A percentile compares a stretch with the other conserved stretches of the same genome.
Evolutionary conservation across 2,329 filamentous ascomycete genomes (phyloP).

Genomic region (Aureobasidium musti): DNA sequence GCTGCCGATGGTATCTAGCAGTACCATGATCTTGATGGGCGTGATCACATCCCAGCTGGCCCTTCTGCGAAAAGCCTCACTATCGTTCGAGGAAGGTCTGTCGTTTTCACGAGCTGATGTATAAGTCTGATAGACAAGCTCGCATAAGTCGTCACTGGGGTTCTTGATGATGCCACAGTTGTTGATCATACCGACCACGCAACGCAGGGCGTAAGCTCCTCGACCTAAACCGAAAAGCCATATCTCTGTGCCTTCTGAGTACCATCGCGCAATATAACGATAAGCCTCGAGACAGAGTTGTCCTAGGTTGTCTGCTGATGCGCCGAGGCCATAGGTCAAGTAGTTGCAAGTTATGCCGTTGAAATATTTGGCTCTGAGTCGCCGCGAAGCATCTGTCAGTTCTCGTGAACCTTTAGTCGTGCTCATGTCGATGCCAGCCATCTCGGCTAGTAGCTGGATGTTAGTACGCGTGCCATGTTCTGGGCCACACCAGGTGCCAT

Average conservation of each 20-base stretch:
- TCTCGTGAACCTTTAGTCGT: slow-evolving; percentile 32
- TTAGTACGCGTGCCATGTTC: slow-evolving; percentile 42
- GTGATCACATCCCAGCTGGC: slow-evolving; percentile 38
- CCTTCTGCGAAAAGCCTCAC: slow-evolving; percentile 33
- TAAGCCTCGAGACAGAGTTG: slow-evolving; percentile 42
- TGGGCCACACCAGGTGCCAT: slow-evolving; percentile 37
- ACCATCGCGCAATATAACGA: slow-evolving; percentile 42
- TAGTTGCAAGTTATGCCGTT: slow-evolving; percentile 36
- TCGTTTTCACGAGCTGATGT: slow-evolving; percentile 38
- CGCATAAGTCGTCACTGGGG: slow-evolving; percentile 34
- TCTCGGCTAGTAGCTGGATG: slow-evolving; percentile 40
- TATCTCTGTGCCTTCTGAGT: slow-evolving; percentile 38
- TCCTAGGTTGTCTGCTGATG: slow-evolving; percentile 41
- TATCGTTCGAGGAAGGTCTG: slow-evolving; percentile 36
- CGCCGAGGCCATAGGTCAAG: slow-evolving; percentile 36
- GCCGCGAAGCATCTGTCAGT: slow-evolving; percentile 32
- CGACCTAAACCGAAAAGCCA: slow-evolving; percentile 48
- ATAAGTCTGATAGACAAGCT: slow-evolving; percentile 41
- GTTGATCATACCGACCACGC: slow-evolving; percentile 46
- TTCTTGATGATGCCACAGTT: slow-evolving; percentile 36
- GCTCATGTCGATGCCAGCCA: slow-evolving; percentile 37
- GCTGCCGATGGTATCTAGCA: slow-evolving; percentile 42
- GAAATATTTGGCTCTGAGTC: slow-evolving; percentile 42
- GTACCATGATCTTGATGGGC: slow-evolving; percentile 40
- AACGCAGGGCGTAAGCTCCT: slow-evolving; percentile 46